phyloP scores from a whole-genome alignment of 371 early-diverging fungal genomes.

The Umbelopsis sp. region DNA sequence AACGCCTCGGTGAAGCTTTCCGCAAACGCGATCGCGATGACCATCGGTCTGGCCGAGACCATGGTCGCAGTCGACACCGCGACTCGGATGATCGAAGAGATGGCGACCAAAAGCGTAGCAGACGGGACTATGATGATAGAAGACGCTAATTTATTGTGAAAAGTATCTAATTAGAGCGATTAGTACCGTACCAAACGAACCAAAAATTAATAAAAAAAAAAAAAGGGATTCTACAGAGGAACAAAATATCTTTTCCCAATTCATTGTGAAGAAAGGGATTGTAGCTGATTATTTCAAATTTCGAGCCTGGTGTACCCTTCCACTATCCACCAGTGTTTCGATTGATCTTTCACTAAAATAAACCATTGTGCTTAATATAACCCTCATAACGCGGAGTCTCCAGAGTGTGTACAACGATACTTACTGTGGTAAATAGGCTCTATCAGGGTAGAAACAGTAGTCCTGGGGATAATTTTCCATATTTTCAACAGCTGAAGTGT shows the following conservation, averaged over 20 bases:
- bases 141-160: constrained; percentile 4
- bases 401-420: constrained; percentile 11
- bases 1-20: constrained; percentile 29
- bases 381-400: background rate
- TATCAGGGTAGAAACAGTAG: constrained; percentile 68
- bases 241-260: too few relatives aligned
- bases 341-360: constrained; percentile 42
- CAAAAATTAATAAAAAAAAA: background rate
- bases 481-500: constrained; percentile 64
- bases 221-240: too few relatives aligned
- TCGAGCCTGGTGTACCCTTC: constrained; percentile 23
- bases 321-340: constrained; percentile 50
- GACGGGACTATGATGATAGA: constrained; percentile 19
- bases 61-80: background rate
- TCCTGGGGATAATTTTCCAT: constrained; percentile 58
- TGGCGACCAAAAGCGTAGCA: background rate
- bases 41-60: constrained; percentile 22
- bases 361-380: background rate
- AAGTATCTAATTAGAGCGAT: too few relatives aligned
- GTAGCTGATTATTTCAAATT: too few relatives aligned
- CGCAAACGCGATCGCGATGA: constrained; percentile 30
- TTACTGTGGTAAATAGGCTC: constrained; percentile 67
- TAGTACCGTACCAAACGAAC: background rate
- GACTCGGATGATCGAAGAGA: constrained; percentile 25
- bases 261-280: too few relatives aligned